Conservation (phyloP, 441 rosid species). For the Bruguiera hainesii region DNA sequence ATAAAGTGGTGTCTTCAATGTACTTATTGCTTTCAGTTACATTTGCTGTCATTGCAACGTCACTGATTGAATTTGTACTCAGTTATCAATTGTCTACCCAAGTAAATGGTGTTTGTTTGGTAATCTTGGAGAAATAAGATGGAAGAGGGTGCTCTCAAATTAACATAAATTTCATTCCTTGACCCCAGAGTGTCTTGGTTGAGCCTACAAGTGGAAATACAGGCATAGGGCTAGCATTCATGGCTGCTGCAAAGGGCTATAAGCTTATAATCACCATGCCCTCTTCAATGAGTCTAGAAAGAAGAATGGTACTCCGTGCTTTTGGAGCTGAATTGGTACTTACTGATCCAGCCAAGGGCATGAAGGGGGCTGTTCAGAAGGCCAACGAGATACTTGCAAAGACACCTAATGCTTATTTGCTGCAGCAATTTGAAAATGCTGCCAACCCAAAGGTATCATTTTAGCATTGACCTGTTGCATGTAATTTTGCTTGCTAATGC, state of each 20-base stretch:
- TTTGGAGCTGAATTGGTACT: slow-evolving; percentile 50
- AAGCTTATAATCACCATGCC: slow-evolving; percentile 49
- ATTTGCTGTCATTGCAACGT: too few relatives aligned
- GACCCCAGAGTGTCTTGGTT: slow-evolving; percentile 34
- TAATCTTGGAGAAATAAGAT: not conserved
- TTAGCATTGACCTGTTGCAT: not conserved
- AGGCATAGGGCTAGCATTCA: slow-evolving; percentile 51
- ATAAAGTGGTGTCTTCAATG: not conserved
- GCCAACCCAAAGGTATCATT: slow-evolving; percentile 49
- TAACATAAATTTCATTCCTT: not conserved
- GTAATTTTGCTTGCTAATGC: slow-evolving; percentile 1
- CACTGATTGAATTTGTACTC: too few relatives aligned
- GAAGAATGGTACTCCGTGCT: slow-evolving; percentile 48
- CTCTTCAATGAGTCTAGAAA: slow-evolving; percentile 43
- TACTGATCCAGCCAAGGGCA: slow-evolving; percentile 43
- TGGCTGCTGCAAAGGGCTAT: slow-evolving; percentile 52
- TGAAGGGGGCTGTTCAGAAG: slow-evolving; percentile 44
- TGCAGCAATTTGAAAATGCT: slow-evolving; percentile 43
- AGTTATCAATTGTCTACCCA: not conserved
- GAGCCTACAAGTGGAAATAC: slow-evolving; percentile 51
- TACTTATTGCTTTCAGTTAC: not conserved
- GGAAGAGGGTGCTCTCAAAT: not conserved
- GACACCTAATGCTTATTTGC: slow-evolving; percentile 41
- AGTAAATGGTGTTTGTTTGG: not conserved
- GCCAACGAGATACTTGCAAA: slow-evolving; percentile 39